phyloP scores from a whole-genome alignment of 768 basidiomycete genomes.

The Hygrophorus russula region DNA sequence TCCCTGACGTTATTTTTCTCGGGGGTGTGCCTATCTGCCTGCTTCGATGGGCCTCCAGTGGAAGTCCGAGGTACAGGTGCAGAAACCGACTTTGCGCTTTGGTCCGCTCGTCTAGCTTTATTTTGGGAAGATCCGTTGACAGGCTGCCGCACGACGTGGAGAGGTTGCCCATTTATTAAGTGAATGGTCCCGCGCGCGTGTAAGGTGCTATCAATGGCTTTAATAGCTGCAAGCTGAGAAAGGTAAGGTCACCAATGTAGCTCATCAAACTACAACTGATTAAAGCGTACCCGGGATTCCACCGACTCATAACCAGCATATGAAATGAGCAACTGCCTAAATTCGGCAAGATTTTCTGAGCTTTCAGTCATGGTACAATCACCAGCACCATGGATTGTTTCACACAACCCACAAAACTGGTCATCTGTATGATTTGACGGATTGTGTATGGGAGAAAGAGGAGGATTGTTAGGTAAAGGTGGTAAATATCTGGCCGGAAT shows the following conservation, averaged over 20 bases:
- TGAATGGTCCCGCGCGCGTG: slow-evolving; percentile 40
- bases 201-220: slow-evolving; percentile 58
- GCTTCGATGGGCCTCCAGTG: no score
- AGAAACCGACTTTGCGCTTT: no score
- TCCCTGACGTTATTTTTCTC: no score
- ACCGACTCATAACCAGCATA: slow-evolving; percentile 57
- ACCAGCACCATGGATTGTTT: slow-evolving; percentile 32
- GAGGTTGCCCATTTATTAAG: slow-evolving; percentile 54
- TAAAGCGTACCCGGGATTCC: slow-evolving; percentile 43
- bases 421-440: not conserved
- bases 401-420: slow-evolving; percentile 54
- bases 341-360: slow-evolving; percentile 58
- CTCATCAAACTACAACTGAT: not conserved
- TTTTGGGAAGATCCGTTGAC: not conserved
- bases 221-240: slow-evolving; percentile 49
- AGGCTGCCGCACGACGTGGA: slow-evolving; percentile 34
- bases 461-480: not conserved
- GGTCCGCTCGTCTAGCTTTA: not conserved
- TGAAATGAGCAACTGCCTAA: slow-evolving; percentile 52
- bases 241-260: slow-evolving; percentile 7
- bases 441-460: not conserved
- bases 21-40: no score
- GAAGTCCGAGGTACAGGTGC: no score
- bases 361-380: slow-evolving; percentile 56
- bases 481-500: not conserved